Evolutionary conservation across 805 yeast species (phyloP).

Genomic region (Saccharomycopsis malanga): DNA sequence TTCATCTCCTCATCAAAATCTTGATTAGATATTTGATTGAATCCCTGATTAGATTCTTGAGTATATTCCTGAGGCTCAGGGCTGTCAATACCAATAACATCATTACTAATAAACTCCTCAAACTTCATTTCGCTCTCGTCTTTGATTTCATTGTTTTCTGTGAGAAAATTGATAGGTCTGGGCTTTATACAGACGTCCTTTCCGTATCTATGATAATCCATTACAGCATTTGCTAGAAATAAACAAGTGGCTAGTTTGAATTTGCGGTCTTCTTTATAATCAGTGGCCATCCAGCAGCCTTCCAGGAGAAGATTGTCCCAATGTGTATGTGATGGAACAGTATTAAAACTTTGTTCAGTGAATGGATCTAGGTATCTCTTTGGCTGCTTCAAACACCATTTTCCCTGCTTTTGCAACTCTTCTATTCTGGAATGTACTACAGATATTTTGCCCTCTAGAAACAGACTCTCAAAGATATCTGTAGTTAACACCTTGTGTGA

Average conservation of each 20-base stretch:
- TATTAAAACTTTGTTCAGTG: slow-evolving; percentile 3
- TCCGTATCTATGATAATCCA: slow-evolving; percentile 75
- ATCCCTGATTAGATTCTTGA: neutral
- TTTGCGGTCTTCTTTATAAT: slow-evolving; percentile 63
- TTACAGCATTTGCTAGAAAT: slow-evolving; percentile 61
- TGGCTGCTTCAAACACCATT: slow-evolving; percentile 91
- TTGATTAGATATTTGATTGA: no score
- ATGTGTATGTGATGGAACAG: slow-evolving; percentile 33
- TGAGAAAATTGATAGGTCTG: slow-evolving; percentile 34
- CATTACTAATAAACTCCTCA: slow-evolving; percentile 17
- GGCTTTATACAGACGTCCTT: slow-evolving; percentile 53
- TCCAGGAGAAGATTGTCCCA: slow-evolving; percentile 74
- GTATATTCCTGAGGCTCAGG: neutral
- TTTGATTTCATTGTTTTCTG: slow-evolving; percentile 6
- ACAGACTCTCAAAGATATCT: slow-evolving; percentile 74
- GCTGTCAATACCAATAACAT: slow-evolving; percentile 12
- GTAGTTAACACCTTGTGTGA: slow-evolving; percentile 84
- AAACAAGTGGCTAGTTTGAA: slow-evolving; percentile 65
- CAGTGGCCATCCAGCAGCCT: slow-evolving; percentile 77
- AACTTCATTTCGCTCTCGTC: slow-evolving; percentile 11
- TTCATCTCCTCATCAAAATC: neutral
- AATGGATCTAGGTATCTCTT: slow-evolving; percentile 64
- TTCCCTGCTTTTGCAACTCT: slow-evolving; percentile 76
- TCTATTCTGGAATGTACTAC: slow-evolving; percentile 88
- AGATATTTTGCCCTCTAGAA: slow-evolving; percentile 85